phyloP scores from a whole-genome alignment of 176 grass and related monocot genomes.

The Oryza glaberrima region DNA sequence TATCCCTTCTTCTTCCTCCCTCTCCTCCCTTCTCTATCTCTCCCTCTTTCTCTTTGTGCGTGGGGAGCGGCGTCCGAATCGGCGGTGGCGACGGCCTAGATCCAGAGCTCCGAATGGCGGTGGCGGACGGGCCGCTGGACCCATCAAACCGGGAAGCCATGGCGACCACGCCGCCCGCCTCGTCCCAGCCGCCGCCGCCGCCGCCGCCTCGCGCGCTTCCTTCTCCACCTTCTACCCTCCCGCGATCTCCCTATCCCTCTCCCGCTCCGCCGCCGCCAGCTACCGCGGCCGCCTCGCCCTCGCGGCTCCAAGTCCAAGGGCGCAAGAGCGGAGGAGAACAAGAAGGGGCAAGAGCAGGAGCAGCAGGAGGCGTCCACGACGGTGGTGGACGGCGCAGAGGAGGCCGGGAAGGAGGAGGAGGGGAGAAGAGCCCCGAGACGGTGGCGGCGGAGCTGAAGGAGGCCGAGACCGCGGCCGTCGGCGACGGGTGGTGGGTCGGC shows the following conservation, averaged over 20 bases:
- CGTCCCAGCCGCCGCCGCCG: neutral
- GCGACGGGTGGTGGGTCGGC: conserved; percentile 50
- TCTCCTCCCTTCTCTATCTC: too few species aligned
- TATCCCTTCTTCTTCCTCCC: too few species aligned
- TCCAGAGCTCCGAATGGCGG: too few species aligned
- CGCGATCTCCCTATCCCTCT: neutral
- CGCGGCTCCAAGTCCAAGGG: conserved; percentile 34
- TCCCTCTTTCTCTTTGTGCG: too few species aligned
- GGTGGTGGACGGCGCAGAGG: neutral
- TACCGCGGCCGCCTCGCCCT: neutral
- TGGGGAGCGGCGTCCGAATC: too few species aligned
- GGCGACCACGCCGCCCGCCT: conserved; percentile 39
- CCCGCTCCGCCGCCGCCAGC: neutral
- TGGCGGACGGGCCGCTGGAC: conserved; percentile 7
- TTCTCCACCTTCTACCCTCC: neutral
- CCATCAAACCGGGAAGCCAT: conserved; percentile 25
- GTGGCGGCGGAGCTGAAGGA: conserved; percentile 83
- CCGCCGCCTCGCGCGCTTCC: conserved; percentile 2
- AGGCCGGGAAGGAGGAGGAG: neutral
- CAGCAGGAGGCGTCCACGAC: conserved; percentile 19
- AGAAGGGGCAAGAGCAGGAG: conserved; percentile 41
- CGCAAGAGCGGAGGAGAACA: conserved; percentile 37
- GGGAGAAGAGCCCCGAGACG: conserved; percentile 36
- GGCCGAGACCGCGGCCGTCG: conserved; percentile 35
- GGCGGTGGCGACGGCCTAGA: too few species aligned